Evolutionary conservation across 1,139 yeast species (phyloP), one percentile per base, ranked within the genome.

Genomic region (Eremothecium gossypii): DNA sequence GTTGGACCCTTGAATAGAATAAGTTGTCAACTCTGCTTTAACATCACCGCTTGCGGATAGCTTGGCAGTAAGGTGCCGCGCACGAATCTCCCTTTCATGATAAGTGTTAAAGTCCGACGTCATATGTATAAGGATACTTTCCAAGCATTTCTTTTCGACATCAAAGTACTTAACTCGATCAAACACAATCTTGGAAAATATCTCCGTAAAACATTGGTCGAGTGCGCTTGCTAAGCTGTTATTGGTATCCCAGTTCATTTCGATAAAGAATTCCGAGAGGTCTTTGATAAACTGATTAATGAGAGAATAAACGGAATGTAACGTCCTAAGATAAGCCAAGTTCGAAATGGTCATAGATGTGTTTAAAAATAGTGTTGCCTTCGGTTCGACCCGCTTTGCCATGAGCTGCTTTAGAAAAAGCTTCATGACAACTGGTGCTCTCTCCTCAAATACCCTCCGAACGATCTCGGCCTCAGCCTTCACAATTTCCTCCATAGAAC

Each of bases 371-470:
- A 75, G 66, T 46, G 79, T 79, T 13, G 86, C 71, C 51, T 82
- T 77, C 27, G 78, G 76, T 51, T 80, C 85, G 32, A 89, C 66
- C 52, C 78, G 73, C 56, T 84, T 94, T 0, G 84, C 91, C 62
- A 81, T 85, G 7, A 84, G 71, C 53, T 95, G 73, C 57, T 83
- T 86, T 31, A 85, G 67, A 53, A 89, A 81, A 8, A 82, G 73
- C 41, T 75, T 72, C 43, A 86, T 62, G 1, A 87, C 95, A 23
- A 76, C 73, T 0, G 76, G 62, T 1, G 81, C 77, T 28, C 79
- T 75, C 44, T 77, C 75, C 42, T 76, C 77, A 57, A 87, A 87
- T 3, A 87, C 91, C 47, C 77, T 79, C 41, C 73, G 69, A 14
- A 86, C 83, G 39, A 85, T 73, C 41, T 81, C 76, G 1, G 91